Evolutionary conservation across 805 yeast species (phyloP), one percentile per base, ranked within the genome.

Genomic region (Teunomyces gatunensis): DNA sequence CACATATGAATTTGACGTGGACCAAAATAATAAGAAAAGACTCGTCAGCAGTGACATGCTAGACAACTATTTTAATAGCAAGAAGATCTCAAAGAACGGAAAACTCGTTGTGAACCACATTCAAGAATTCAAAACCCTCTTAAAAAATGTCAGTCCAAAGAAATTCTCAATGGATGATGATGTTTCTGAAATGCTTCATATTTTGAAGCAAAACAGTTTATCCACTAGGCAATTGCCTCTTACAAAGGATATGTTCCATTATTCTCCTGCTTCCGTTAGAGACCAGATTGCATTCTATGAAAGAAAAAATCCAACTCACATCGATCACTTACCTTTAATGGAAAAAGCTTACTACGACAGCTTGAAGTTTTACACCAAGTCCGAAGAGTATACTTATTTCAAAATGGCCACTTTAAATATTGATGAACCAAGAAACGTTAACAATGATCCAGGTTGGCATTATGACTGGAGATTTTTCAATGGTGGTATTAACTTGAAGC

Each of bases 381-480:
- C 58, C 6, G 62, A 57, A 6, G 69, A 69, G 1, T 63, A 65
- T 6, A 75, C 78, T 49, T 75, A 75, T 55, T 76, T 69, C 58
- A 60, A 63, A 44, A 63, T 61, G 64, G 65, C 71, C 3, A 53
- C 65, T 6, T 48, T 67, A 20, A 50, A 57, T 41, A 47, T 47
- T 47, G 47, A 50, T 12, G 75, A 69, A 52, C 64, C 72, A 15
- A 51, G 65, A 44, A 49, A 68, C 29, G 49, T 58, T 27, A 57
- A 53, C n/a, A 57, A 62, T 10, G 39, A 60, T 37, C 3, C 46
- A 30, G 65, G 65, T 3, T 63, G 60, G 48, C 67, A 62, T 47
- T 61, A 62, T 49, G 67, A 62, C 33, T 60, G 63, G 65, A 48
- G 67, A 7, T 62, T 62, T 37, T 62, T 61, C 52, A 49, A 46